Base-by-base conservation (phyloP, 2,329 filamentous ascomycete genomes). In the Fusarium goolgardi region DNA sequence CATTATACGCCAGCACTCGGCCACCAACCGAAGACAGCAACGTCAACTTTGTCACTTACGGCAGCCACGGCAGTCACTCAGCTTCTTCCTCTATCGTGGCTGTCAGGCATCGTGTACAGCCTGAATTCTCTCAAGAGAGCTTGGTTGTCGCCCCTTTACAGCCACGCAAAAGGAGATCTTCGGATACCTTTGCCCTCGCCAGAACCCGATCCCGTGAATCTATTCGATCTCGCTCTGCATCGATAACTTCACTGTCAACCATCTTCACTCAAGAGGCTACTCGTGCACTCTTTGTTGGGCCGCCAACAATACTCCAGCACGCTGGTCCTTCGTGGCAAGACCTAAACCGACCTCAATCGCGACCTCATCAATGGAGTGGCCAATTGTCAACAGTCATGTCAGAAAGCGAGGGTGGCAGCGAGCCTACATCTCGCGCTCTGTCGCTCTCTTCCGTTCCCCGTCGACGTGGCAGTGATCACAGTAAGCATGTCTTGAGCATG, bases 341-440 rank as follows among this genome's bases (percentile, higher is more conserved):
- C 11, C 62, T 72, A 27, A 55, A 53, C 16, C 54, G 63, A 29
- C 54, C 73, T 18, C 62, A 68, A 45, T 41, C 64, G 46, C 76
- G 81, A 60, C 81, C 83, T 56, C 86, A 88, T 72, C 85, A 86
- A 82, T 89, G 87, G 86, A 88, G 86, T 76, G 85, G 85, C 44
- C 86, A 88, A 76, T 81, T 90, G 41, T 90, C 88, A 39, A 88
- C 87, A 44, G 87, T 90, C 63, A 80, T 85, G 76, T 90, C 88
- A 34, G 88, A 88, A 74, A 86, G 85, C 73, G 88, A 90, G 65
- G 81, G 77, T 43, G 81, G 78, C 35, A 88, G 84, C 72, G 79
- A 83, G 32, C 80, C 81, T 39, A 80, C 78, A 18, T 86, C 85
- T 23, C 82, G 82, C 15, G 81, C 84, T 12, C 80, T 82, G 52